A percentile compares a stretch with the other conserved stretches of the same genome.
Evolutionary conservation across 164 flowering plant genomes (phyloP).

Genomic region (Piper longum): DNA sequence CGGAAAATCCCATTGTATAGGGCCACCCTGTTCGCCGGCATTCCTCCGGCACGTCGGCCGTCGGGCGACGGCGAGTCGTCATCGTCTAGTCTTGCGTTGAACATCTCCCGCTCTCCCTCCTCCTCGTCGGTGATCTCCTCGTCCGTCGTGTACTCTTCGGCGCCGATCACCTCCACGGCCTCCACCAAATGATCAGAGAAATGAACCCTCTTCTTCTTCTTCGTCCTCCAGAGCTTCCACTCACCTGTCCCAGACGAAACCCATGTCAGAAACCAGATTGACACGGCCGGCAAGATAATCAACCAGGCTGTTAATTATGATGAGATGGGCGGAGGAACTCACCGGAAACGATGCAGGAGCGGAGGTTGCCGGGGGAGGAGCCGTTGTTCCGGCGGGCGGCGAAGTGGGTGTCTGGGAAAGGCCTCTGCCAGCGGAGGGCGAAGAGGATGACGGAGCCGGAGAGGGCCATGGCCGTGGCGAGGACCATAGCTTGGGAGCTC

Average conservation of each 20-base stretch:
- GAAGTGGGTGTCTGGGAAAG: background rate
- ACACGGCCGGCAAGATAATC: background rate
- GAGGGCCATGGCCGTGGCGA: background rate
- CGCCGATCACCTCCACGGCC: background rate
- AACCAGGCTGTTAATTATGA: background rate
- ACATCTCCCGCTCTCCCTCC: background rate
- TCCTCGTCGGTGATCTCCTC: conserved; percentile 22
- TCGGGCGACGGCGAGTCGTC: background rate
- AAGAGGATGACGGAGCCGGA: background rate
- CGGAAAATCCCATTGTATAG: no score
- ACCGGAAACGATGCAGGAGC: conserved; percentile 34
- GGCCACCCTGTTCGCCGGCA: background rate
- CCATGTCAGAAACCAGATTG: background rate
- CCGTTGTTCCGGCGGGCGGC: background rate
- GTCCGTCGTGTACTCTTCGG: conserved; percentile 16
- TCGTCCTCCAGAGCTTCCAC: conserved; percentile 3
- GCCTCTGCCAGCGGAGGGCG: background rate
- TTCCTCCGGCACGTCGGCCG: background rate
- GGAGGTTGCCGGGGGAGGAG: background rate
- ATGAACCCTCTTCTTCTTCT: background rate
- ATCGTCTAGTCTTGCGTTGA: no score
- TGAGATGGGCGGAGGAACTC: background rate
- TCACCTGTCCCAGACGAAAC: conserved; percentile 3
- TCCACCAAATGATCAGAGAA: background rate
- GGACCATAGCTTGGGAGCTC: background rate